These are phyloP conservation scores for Beta macrorhiza DNA, from an alignment of 179 eudicot species.

Conservation along the genomic window DNA sequence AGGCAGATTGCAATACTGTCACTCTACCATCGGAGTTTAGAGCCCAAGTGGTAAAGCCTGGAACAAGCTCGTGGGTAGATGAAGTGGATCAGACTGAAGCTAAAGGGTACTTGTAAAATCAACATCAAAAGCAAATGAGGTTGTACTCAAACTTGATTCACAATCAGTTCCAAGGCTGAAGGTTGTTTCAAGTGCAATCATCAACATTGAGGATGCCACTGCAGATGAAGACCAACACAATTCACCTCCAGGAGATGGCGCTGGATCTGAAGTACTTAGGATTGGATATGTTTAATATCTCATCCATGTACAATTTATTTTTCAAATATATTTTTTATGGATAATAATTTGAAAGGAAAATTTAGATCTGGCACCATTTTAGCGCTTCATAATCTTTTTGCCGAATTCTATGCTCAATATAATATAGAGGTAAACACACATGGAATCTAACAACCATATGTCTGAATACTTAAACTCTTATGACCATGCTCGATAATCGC, in stretches of 20 bases:
- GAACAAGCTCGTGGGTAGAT: too few relatives aligned
- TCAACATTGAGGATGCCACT: neutral
- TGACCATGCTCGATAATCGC: neutral
- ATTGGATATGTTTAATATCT: neutral
- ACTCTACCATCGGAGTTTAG: too few relatives aligned
- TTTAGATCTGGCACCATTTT: neutral
- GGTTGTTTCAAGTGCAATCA: neutral
- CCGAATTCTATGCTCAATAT: neutral
- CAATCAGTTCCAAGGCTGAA: neutral
- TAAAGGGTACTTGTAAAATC: neutral
- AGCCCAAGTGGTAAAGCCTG: neutral
- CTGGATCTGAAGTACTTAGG: neutral
- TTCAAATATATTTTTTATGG: neutral
- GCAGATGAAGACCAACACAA: neutral
- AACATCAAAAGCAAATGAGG: neutral
- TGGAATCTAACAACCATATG: neutral
- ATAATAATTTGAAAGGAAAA: neutral
- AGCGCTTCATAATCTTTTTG: neutral
- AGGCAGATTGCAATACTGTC: too few relatives aligned
- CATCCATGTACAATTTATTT: neutral
- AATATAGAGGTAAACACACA: neutral
- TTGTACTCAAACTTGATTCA: neutral
- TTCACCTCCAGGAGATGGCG: too few relatives aligned
- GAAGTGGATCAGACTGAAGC: too few relatives aligned
- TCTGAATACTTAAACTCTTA: neutral